Evolutionary conservation across 257 asterid species (phyloP), one percentile per base, ranked within the genome.

Genomic region (Jaltomata sinuosa): DNA sequence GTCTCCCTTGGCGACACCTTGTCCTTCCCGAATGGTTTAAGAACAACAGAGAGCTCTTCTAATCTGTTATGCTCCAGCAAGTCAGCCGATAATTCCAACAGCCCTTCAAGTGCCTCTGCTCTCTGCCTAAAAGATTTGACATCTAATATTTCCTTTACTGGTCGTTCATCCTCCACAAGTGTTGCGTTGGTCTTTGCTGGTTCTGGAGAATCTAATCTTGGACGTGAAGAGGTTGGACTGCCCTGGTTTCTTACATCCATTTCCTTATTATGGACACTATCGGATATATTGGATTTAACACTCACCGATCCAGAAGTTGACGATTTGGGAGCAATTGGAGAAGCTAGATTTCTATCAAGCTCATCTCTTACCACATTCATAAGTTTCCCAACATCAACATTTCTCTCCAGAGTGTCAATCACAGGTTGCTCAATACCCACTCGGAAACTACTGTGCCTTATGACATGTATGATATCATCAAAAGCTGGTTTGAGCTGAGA

Each of bases 1-100:
- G 99, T 97, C 84, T 97, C 99, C 84, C 99, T 94, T 0, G 99
- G 99, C 12, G 99, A 96, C 19, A 97, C 99, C 91, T 94, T 97
- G 59, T 93, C 96, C 87, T 89, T 94, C 31, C 99, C 99, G 29
- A 97, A 97, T n/a, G 99, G 99, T 87, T 93, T 95, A 84, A 97
- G 79, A 31, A 97, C 97, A 47, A 97, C 97, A 5, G 92, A 84
- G 42, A 97, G 98, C 81, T 97, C 99, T 87, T 93, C 97, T 16
- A 97, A 86, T 91, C 98, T 90, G 82, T 88, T 91, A 65, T 97
- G 93, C 92, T 97, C 94, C 53, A 97, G 97, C 90, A 97, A 88
- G 69, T 97, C 99, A 4, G 99, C 99, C n/a, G 99, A 97, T 83
- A 97, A 84, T 89, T 97, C 99, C 49, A 97, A 85, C 40, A 97